These are phyloP conservation scores for Penicillium bovifimosum DNA, from an alignment of 495 filamentous ascomycete species.

Conservation along the genomic window DNA sequence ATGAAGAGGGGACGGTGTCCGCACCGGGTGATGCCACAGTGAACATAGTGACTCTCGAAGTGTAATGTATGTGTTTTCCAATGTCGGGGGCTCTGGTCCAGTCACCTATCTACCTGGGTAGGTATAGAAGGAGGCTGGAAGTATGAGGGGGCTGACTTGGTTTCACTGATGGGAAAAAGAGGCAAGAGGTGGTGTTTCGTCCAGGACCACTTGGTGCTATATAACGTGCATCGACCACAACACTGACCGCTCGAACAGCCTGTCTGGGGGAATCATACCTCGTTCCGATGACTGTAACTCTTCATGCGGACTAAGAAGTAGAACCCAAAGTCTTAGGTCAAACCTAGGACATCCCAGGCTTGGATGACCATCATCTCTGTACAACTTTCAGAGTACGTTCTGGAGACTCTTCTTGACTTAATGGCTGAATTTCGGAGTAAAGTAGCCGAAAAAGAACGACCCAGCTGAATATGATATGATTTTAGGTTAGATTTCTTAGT, in stretches of 20 bases:
- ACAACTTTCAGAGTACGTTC: conserved; percentile 9
- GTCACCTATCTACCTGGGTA: not conserved
- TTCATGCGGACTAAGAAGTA: conserved; percentile 23
- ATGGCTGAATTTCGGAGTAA: not conserved
- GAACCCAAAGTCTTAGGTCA: conserved; percentile 8
- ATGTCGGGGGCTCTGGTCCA: not conserved
- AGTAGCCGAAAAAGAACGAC: not conserved
- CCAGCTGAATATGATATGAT: not conserved
- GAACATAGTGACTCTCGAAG: conserved; percentile 19
- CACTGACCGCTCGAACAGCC: not conserved
- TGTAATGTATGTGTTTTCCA: not conserved
- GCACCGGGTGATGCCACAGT: conserved; percentile 10
- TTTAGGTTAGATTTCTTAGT: not conserved
- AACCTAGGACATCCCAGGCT: conserved; percentile 8
- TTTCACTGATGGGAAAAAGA: not conserved
- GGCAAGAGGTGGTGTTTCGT: not conserved
- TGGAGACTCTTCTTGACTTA: not conserved
- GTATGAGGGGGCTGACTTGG: not conserved
- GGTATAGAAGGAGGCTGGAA: not conserved
- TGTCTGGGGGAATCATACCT: not conserved
- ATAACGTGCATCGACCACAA: conserved; percentile 5
- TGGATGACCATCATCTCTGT: conserved; percentile 12
- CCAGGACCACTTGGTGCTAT: conserved; percentile 12
- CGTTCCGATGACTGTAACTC: conserved; percentile 20
- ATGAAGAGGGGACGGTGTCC: conserved; percentile 6